Conservation (phyloP, 306 rosid genomes). For the Cicer cuneatum region DNA sequence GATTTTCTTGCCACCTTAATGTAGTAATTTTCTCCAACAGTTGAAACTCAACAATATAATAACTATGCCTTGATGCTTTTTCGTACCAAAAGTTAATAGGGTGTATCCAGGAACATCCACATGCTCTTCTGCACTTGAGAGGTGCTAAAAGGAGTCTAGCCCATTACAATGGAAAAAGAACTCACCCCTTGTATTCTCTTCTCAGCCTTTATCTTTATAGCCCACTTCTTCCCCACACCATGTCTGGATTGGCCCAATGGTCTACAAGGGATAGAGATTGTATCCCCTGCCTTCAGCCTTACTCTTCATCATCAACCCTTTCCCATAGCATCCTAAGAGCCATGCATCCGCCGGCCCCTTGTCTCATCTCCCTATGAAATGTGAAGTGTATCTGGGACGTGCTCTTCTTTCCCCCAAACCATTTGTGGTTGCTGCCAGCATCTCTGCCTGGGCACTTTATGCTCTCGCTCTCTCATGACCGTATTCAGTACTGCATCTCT, state of each 20-base stretch:
- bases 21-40: neutral
- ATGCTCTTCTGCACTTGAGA: neutral
- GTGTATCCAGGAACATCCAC: neutral
- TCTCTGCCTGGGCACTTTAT: neutral
- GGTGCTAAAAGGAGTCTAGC: neutral
- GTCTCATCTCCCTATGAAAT: too few relatives aligned
- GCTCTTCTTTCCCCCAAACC: neutral
- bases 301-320: neutral
- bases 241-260: neutral
- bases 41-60: neutral
- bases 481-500: neutral
- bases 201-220: neutral
- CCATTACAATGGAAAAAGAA: neutral
- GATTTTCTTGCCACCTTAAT: neutral
- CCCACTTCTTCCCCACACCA: neutral
- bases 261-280: neutral
- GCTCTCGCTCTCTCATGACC: neutral
- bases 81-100: neutral
- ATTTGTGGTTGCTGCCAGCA: neutral
- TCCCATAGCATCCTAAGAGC: neutral
- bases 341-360: neutral
- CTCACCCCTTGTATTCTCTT: neutral
- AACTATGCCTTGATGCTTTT: neutral
- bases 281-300: neutral
- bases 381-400: neutral